Evolutionary conservation across 108 stramenopile species (phyloP).

Genomic region (Nitzschia palea): DNA sequence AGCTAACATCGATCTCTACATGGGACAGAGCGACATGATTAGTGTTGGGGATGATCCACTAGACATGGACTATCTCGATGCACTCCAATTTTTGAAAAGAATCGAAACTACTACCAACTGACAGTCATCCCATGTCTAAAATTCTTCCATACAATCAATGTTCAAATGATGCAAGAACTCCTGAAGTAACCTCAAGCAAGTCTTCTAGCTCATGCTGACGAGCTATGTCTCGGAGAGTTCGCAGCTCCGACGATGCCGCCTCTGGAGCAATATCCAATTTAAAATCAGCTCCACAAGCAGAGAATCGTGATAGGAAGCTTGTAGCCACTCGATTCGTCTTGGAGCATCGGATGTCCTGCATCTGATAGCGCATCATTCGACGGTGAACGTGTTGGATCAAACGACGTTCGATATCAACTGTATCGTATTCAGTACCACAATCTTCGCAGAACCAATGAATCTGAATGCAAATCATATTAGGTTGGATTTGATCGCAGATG

Average conservation of each 20-base stretch:
- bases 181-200: slow-evolving; percentile 19
- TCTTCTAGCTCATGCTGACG: slow-evolving; percentile 71
- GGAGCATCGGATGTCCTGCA: slow-evolving; percentile 92
- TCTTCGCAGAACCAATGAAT: slow-evolving; percentile 87
- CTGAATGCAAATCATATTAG: too few species aligned
- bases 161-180: slow-evolving; percentile 20
- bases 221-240: slow-evolving; percentile 63
- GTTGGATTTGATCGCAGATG: too few species aligned
- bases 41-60: slow-evolving; percentile 30
- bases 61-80: slow-evolving; percentile 33
- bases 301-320: slow-evolving; percentile 47
- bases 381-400: slow-evolving; percentile 79
- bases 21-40: slow-evolving; percentile 25
- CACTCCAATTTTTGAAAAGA: slow-evolving; percentile 16
- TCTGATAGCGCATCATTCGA: slow-evolving; percentile 79
- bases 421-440: slow-evolving; percentile 85
- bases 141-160: neutral
- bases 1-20: too few species aligned
- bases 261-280: slow-evolving; percentile 73
- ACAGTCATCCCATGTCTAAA: neutral
- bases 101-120: neutral
- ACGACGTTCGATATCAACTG: slow-evolving; percentile 71
- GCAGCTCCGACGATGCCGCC: slow-evolving; percentile 47
- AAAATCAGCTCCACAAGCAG: slow-evolving; percentile 65
- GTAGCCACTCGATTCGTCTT: slow-evolving; percentile 79